Conservation (phyloP, 768 basidiomycete genomes). For the Tephrocybe rancida region DNA sequence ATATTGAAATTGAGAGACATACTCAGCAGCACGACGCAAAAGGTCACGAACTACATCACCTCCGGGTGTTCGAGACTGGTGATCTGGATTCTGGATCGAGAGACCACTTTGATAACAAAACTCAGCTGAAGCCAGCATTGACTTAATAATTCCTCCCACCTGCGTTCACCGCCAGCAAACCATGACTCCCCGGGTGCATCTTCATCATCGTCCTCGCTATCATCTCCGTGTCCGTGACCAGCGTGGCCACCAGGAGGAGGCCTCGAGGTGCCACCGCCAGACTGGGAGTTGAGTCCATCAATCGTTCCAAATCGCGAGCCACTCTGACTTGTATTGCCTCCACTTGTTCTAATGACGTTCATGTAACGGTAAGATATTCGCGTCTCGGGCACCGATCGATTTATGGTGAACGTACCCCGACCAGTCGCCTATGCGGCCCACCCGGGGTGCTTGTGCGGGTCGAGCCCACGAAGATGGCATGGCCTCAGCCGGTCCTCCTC, state of each 20-base stretch:
- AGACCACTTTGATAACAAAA: constrained; percentile 63
- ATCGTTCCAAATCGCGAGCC: constrained; percentile 31
- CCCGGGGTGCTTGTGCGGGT: constrained; percentile 37
- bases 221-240: constrained; percentile 14
- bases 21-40: constrained; percentile 82
- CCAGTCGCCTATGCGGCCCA: constrained; percentile 61
- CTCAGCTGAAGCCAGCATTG: not conserved
- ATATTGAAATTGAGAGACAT: constrained; percentile 29
- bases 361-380: not conserved
- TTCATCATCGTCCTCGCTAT: constrained; percentile 53
- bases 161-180: constrained; percentile 96
- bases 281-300: constrained; percentile 21
- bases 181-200: constrained; percentile 64
- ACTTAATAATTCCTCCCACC: constrained; percentile 42
- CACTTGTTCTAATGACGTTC: constrained; percentile 2
- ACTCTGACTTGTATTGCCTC: constrained; percentile 13
- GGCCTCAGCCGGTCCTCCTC: constrained; percentile 49
- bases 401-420: constrained; percentile 25
- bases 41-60: constrained; percentile 70
- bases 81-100: constrained; percentile 83
- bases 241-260: constrained; percentile 18
- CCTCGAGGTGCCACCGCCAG: constrained; percentile 4
- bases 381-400: not conserved
- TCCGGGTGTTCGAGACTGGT: constrained; percentile 46
- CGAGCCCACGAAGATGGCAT: constrained; percentile 50